phyloP scores from a whole-genome alignment of 768 basidiomycete genomes.

The Kwoniella europaea region DNA sequence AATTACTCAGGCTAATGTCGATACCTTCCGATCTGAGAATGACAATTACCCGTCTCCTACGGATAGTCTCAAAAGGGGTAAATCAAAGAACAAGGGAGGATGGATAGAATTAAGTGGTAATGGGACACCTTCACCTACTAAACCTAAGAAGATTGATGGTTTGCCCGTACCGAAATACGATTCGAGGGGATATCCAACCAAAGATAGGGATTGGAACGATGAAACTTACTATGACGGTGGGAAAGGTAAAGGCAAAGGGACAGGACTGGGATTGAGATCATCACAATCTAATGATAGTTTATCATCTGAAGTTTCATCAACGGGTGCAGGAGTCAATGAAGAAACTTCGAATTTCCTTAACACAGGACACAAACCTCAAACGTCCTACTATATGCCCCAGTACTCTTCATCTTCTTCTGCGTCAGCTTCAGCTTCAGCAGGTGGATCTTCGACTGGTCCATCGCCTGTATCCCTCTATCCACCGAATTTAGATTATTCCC shows the following conservation, averaged over 20 bases:
- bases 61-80: conserved; percentile 11
- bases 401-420: conserved; percentile 16
- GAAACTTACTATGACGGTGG: conserved; percentile 1
- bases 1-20: conserved; percentile 18
- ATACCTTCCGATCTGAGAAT: conserved; percentile 13
- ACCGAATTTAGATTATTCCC: conserved; percentile 41
- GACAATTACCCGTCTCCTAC: conserved; percentile 18
- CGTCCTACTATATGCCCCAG: conserved; percentile 29
- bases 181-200: conserved; percentile 44
- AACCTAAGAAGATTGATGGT: neutral
- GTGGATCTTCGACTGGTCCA: conserved; percentile 12
- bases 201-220: conserved; percentile 20
- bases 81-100: conserved; percentile 19
- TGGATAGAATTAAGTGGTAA: conserved; percentile 22
- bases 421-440: conserved; percentile 7
- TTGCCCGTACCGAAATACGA: conserved; percentile 38
- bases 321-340: conserved; percentile 45
- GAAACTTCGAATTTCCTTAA: conserved; percentile 35
- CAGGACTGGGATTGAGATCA: conserved; percentile 16
- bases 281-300: conserved; percentile 30
- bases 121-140: conserved; percentile 10
- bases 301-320: conserved; percentile 41
- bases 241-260: conserved; percentile 4
- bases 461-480: conserved; percentile 37
- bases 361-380: conserved; percentile 17